These are phyloP conservation scores for Raffaelea albimanens DNA, from an alignment of 2,329 filamentous ascomycete species.

Conservation along the genomic window DNA sequence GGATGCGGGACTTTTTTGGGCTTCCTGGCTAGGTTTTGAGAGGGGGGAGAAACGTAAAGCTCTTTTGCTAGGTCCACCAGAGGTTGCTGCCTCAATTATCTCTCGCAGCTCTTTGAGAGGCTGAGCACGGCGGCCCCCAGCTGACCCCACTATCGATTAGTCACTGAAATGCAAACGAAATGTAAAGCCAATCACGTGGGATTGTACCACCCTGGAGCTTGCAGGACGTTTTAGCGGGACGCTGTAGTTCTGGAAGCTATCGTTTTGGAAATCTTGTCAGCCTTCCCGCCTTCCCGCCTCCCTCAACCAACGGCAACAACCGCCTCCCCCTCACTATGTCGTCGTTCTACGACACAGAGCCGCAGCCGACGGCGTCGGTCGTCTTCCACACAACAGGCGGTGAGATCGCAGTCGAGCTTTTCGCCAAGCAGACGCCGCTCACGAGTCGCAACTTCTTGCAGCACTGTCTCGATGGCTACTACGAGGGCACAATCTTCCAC, in stretches of 20 bases:
- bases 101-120: background rate
- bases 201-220: background rate
- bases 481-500: conserved; percentile 89
- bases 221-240: no score
- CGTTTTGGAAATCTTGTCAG: no score
- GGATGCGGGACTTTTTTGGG: conserved; percentile 8
- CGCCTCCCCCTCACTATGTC: conserved; percentile 50
- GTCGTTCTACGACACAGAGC: conserved; percentile 86
- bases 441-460: conserved; percentile 94
- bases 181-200: background rate
- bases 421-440: conserved; percentile 86
- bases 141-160: background rate
- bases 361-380: conserved; percentile 84
- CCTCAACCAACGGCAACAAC: no score
- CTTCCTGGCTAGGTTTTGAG: background rate
- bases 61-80: conserved; percentile 1
- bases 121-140: background rate
- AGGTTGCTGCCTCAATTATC: background rate
- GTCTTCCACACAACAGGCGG: conserved; percentile 84
- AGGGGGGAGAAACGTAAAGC: conserved; percentile 4
- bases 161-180: background rate
- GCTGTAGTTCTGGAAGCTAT: no score
- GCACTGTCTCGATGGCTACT: conserved; percentile 90
- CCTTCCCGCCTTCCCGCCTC: no score
- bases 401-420: conserved; percentile 84